Evolutionary conservation across 2,329 filamentous ascomycete species (phyloP).

Genomic region (Ophiostoma ips): DNA sequence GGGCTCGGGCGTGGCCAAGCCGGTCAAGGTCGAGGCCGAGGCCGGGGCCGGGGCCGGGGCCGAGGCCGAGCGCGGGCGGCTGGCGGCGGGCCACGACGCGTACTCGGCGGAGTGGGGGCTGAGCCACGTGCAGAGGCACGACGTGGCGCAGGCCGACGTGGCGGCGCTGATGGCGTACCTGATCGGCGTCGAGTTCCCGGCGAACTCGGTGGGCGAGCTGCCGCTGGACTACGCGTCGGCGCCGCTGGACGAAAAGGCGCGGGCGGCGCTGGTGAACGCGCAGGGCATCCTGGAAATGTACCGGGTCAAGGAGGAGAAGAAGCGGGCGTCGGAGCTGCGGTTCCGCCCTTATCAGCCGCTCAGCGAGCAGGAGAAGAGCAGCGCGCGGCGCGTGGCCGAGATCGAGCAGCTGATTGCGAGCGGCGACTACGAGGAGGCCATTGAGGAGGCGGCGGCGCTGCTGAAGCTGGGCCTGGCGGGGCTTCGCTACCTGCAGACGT

Average conservation of each 20-base stretch:
- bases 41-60: slow-evolving; percentile 10
- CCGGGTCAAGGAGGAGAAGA: slow-evolving; percentile 77
- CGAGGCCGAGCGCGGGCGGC: slow-evolving; percentile 4
- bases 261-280: slow-evolving; percentile 73
- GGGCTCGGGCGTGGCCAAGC: slow-evolving; percentile 80
- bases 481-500: slow-evolving; percentile 87
- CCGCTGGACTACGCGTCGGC: slow-evolving; percentile 72
- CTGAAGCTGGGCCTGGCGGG: slow-evolving; percentile 68
- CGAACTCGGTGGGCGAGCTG: slow-evolving; percentile 89
- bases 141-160: slow-evolving; percentile 87
- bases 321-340: slow-evolving; percentile 58
- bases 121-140: slow-evolving; percentile 67
- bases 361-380: slow-evolving; percentile 30
- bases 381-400: slow-evolving; percentile 47
- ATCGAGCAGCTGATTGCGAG: slow-evolving; percentile 55
- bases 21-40: slow-evolving; percentile 41
- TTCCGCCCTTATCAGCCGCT: slow-evolving; percentile 67
- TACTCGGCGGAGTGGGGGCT: slow-evolving; percentile 84
- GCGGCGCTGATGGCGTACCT: slow-evolving; percentile 93
- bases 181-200: slow-evolving; percentile 75
- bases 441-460: slow-evolving; percentile 61
- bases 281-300: slow-evolving; percentile 91
- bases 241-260: slow-evolving; percentile 60
- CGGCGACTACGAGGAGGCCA: slow-evolving; percentile 60
- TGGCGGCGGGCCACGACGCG: slow-evolving; percentile 75